Evolutionary conservation across 2,329 filamentous ascomycete genomes (phyloP), one percentile per base, ranked within the genome.

Genomic region (Cordyceps tenuipes): DNA sequence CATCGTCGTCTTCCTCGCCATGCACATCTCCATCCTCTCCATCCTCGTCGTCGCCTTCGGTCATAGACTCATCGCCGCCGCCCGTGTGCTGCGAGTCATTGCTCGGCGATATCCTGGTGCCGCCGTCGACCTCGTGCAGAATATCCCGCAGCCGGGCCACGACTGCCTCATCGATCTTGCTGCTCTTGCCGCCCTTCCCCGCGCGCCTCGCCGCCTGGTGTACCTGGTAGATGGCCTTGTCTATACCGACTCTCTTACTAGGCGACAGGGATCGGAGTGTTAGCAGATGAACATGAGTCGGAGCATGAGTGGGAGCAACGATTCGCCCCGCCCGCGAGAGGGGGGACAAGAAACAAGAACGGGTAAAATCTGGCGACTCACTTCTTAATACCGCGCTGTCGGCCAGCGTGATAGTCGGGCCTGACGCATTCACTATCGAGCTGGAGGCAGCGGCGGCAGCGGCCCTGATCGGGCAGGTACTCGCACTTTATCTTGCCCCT

Each of bases 361-460:
- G 15, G 39, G 12, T n/a, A 15, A 15, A 15, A 15, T n/a, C 13
- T 7, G 39, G 39, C 13, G 26, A 65, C 77, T 72, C 72, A 87
- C 87, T 90, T 90, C 71, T 90, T 90, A 62, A 90, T 87, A 23
- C 87, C 88, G 68, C 90, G 90, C 68, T 89, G 86, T 54, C 88
- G 78, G 8, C 87, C 87, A 4, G 89, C 81, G 63, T 89, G 86
- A 68, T 89, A 89, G n/a, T 82, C 82, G n/a, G 81, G 87, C 2
- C 88, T 83, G 6, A 88, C 75, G 68, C 87, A 90, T 62, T 89
- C 83, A 15, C 74, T 69, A 39, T 80, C 77, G 8, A 80, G 74
- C 66, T 84, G 79, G 58, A 77, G 73, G 69, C 86, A 89, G 70
- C 83, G 79, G 64, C 84, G 83, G 69, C 86, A 89, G 29, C 78